Evolutionary conservation across 2,329 filamentous ascomycete genomes (phyloP), one percentile per base, ranked within the genome.

Genomic region (Sclerotinia nivalis): DNA sequence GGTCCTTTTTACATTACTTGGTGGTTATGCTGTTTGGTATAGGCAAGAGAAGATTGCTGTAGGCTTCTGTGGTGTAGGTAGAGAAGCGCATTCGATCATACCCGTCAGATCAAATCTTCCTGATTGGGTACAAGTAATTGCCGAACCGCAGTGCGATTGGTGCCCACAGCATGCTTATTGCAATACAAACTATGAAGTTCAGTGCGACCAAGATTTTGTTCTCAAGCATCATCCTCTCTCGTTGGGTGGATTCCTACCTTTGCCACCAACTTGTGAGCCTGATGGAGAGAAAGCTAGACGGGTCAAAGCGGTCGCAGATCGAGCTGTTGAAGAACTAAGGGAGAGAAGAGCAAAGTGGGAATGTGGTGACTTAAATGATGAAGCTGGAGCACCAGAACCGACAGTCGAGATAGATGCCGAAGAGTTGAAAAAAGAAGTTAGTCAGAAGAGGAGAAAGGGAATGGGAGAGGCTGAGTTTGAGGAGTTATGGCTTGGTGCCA

Each of bases 41-140:
- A 86, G 95, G 62, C 93, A 97, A 78, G 96, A 99, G 81, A 98
- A 98, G 84, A 84, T 97, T n/a, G 91, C 93, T 22, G 93, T 98
- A 28, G 96, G 96, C 47, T 99, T 97, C 78, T 99, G 96, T 78
- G 93, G 94, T 18, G 87, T 97, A 67, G 96, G 91, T 34, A 87
- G 89, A 67, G 84, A 88, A 61, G 87, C 84, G 2, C 83, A 81
- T 20, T 69, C 71, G 40, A 73, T 82, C 34, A 75, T 82, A 20
- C 80, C 82, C 60, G 72, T 85, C 15, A 86, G 88, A 43, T 83
- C 91, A 18, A 83, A 76, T 18, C 69, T 97, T 25, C 94, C 95
- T 4, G 88, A 92, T 60, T 92, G 89, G 84, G 84, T 92, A 12
- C 84, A 88, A 64, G 83, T 88, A 13, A 81, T 94, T 7, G 84